phyloP scores from a whole-genome alignment of 352 stramenopile species.

The Pseudoperonospora humuli region DNA sequence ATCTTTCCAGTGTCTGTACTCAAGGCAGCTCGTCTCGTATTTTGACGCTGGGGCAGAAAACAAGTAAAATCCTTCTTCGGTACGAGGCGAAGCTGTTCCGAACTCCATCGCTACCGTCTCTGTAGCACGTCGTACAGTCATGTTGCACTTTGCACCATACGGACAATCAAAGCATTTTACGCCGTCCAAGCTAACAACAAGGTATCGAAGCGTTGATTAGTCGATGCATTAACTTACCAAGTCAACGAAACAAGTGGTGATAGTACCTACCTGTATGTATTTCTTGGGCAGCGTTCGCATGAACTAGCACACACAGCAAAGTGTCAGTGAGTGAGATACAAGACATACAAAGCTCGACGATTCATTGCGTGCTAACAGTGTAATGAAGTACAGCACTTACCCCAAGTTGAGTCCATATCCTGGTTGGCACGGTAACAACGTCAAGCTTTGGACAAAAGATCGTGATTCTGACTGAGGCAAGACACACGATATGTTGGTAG shows the following conservation, averaged over 20 bases:
- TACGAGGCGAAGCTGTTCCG: constrained; percentile 47
- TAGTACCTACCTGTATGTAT: constrained; percentile 54
- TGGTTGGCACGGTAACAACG: constrained; percentile 31
- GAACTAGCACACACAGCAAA: constrained; percentile 21
- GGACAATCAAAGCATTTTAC: constrained; percentile 49
- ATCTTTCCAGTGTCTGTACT: constrained; percentile 33
- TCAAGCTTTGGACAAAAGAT: constrained; percentile 26
- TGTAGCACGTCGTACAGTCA: constrained; percentile 43
- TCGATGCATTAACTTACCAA: too few relatives aligned
- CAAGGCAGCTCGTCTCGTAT: constrained; percentile 15
- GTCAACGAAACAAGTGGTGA: too few relatives aligned
- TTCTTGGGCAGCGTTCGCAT: constrained; percentile 42
- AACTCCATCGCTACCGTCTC: constrained; percentile 35
- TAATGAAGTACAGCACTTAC: constrained; percentile 10
- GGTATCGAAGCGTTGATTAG: too few relatives aligned
- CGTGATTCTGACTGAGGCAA: constrained; percentile 26
- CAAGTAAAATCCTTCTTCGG: constrained; percentile 46
- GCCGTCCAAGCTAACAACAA: constrained; percentile 63
- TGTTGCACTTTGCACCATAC: constrained; percentile 35
- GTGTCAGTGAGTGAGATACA: too few relatives aligned
- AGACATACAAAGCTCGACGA: too few relatives aligned
- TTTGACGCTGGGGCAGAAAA: constrained; percentile 43
- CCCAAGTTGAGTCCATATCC: constrained; percentile 38
- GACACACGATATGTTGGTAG: constrained; percentile 35
- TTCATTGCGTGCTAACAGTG: too few relatives aligned